Conservation (phyloP, 1,284 basidiomycete species). For the Melampsora larici-populina region DNA sequence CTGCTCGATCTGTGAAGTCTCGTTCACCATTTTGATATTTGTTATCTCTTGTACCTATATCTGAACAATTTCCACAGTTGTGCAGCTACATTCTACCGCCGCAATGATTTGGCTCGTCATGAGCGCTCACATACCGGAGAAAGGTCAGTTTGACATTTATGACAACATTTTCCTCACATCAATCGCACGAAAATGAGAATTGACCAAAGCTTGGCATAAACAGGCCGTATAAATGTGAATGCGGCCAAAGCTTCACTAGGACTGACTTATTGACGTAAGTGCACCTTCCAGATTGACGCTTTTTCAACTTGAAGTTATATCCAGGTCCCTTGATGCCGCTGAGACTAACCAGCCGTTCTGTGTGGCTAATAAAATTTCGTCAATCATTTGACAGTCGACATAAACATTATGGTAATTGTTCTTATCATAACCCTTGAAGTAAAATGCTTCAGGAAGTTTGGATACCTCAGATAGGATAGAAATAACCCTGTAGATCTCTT, state of each 20-base stretch:
- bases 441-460: not conserved
- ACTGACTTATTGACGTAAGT: constrained; percentile 27
- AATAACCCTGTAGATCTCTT: no score
- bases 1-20: no score
- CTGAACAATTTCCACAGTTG: constrained; percentile 8
- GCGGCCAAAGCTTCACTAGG: constrained; percentile 33
- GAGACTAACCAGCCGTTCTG: not conserved
- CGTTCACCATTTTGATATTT: no score
- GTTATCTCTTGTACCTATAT: not conserved
- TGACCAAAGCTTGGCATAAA: not conserved
- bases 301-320: not conserved
- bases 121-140: constrained; percentile 36
- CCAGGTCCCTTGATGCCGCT: not conserved
- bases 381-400: constrained; percentile 3
- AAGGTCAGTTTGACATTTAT: constrained; percentile 11
- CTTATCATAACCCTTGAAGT: constrained; percentile 3
- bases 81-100: constrained; percentile 33
- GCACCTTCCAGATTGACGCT: not conserved
- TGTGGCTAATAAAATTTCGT: not conserved
- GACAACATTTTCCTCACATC: not conserved
- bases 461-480: no score
- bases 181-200: no score
- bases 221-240: constrained; percentile 40
- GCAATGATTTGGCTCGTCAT: constrained; percentile 37
- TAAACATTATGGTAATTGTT: constrained; percentile 37